These are phyloP conservation scores for Megacollybia marginata DNA, from an alignment of 768 basidiomycete genomes.

Conservation along the genomic window DNA sequence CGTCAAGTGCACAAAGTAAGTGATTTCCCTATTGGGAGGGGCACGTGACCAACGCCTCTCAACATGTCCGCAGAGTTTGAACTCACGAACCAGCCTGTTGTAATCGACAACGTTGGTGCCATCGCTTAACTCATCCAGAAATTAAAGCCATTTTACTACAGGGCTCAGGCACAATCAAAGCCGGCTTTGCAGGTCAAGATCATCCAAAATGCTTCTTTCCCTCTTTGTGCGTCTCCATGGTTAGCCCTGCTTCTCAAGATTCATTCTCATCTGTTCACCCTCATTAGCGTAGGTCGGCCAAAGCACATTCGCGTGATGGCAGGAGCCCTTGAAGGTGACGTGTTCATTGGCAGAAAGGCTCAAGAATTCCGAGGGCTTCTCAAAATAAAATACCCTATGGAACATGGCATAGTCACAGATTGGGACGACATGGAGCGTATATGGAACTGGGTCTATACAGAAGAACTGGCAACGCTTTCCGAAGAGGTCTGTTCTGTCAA, in stretches of 20 bases:
- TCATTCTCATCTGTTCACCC: slow-evolving; percentile 16
- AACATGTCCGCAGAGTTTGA: slow-evolving; percentile 82
- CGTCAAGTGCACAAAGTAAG: too few species aligned
- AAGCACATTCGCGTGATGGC: slow-evolving; percentile 99
- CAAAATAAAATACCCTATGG: slow-evolving; percentile 99
- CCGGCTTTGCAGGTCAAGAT: slow-evolving; percentile 97
- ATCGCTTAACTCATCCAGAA: slow-evolving; percentile 5
- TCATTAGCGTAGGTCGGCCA: slow-evolving; percentile 81
- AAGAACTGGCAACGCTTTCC: slow-evolving; percentile 90
- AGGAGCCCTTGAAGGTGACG: slow-evolving; percentile 91
- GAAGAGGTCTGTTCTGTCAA: slow-evolving; percentile 69
- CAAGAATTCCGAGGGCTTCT: slow-evolving; percentile 94
- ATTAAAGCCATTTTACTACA: slow-evolving; percentile 27
- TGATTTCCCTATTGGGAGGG: too few species aligned
- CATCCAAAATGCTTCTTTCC: slow-evolving; percentile 99
- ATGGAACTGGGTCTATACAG: slow-evolving; percentile 97
- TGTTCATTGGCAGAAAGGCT: slow-evolving; percentile 91
- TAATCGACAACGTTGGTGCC: slow-evolving; percentile 89
- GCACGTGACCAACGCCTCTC: too few species aligned
- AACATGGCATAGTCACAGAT: slow-evolving; percentile 97
- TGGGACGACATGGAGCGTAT: slow-evolving; percentile 99
- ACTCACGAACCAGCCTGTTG: slow-evolving; percentile 96
- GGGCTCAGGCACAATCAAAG: slow-evolving; percentile 98
- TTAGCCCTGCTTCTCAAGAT: slow-evolving; percentile 19
- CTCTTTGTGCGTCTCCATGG: slow-evolving; percentile 75